Base-by-base conservation (phyloP, 768 basidiomycete genomes). In the Chalciporus sphaerocephalus region DNA sequence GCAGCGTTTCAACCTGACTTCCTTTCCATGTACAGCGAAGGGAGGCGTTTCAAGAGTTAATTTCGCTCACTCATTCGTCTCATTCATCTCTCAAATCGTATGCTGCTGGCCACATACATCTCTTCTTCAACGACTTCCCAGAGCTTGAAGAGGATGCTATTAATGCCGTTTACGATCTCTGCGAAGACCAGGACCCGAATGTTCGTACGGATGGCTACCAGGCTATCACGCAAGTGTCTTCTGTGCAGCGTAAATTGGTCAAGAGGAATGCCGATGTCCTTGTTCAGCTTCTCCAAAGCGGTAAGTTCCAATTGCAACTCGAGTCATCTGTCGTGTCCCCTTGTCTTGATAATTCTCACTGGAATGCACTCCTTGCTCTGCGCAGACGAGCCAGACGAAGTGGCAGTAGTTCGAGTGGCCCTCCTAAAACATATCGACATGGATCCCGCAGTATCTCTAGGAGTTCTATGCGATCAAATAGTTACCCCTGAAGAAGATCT, bases 151-250 rank as follows among this genome's bases (percentile, higher is more conserved):
- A 87, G 53, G 76, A 76, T 17, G 82, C 82, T 6, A 85, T 87
- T 56, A 82, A 87, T 54, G 81, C 82, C n/a, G 74, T 87, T 11
- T 87, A 87, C 55, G 85, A 87, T 65, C 66, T 87, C 0, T 87
- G 85, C 58, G 85, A 87, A 61, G 85, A 87, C 67, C 76, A 76
- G 38, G 74, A 75, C 30, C 53, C 73, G 11, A 67, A 68, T 51
- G 84, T 87, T 12, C 78, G 86, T n/a, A 74, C 80, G 42, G 76
- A 78, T 38, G 85, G 85, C 10, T 87, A 87, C 58, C 60, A 66
- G 15, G 80, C 83, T 2, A 75, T 87, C 44, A 78, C 76, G 0
- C 61, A 67, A 42, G 70, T 76, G 11, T 78, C 75, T 28, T 60
- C 52, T 20, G 72, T 70, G 44, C 72, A 80, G 45, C 69, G 58